Base-by-base conservation (phyloP, 2,329 filamentous ascomycete genomes). In the Byssothecium circinans region DNA sequence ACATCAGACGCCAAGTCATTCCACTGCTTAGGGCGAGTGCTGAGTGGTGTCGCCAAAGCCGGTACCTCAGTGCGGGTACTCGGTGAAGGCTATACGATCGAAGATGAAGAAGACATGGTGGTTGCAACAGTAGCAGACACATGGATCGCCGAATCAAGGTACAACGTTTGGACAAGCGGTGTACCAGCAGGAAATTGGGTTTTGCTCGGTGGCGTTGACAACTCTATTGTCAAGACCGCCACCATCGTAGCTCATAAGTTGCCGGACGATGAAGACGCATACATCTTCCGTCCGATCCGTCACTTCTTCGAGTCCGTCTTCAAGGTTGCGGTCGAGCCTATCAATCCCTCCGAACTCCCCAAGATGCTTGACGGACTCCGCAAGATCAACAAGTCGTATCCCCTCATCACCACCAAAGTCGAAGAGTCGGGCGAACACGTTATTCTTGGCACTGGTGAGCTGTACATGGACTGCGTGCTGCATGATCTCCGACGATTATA, bases 381-480 rank as follows among this genome's bases (percentile, higher is more conserved):
- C 41, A 96, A 96, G 68, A 88, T 99, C 73, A 96, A 96, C 78
- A 99, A 99, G 73, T 95, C 89, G 62, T 99, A 97, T 62, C 94
- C 94, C 23, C 81, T 99, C 20, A 89, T 97, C 60, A 89, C 88
- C 11, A 99, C 94, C 4, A 97, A 97, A 71, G 94, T 99, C 3
- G 94, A 99, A 70, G 94, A 99, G 73, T 96, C 91, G 1, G 94
- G 94, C 41, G 94, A 99, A 72, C 94, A 99, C 67, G 87, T 99
- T 56, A 81, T 99, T 38, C 82, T 99, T 4, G 94, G 94, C 19
- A 99, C 94, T 0, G 94, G 94, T 50, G 94, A 99, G 71, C 79
- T 99, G n/a, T 99, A 99, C 76, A 97, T 99, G 91, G 94, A 99
- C 70, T 99, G 94, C 64, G 92, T 99, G 3, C 80, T 99, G 37